A percentile compares a stretch with the other conserved stretches of the same genome.
Evolutionary conservation across 2,329 filamentous ascomycete species (phyloP).

Genomic region (Aspergillus pseudotamarii): DNA sequence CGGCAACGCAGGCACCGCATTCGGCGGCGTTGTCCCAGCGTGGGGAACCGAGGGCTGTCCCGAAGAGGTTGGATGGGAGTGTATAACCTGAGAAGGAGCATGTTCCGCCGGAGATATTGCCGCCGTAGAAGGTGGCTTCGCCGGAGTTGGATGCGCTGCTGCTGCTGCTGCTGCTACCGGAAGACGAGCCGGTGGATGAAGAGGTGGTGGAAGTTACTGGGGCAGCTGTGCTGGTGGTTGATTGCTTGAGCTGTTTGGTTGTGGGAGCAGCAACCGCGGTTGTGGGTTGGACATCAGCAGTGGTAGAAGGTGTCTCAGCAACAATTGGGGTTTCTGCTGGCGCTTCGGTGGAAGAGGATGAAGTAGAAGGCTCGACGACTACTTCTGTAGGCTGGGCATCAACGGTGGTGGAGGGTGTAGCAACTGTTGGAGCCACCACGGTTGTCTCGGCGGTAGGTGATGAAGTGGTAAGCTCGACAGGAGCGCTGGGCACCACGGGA

Average conservation of each 20-base stretch:
- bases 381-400: background rate
- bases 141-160: constrained; percentile 34
- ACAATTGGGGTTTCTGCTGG: background rate
- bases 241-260: background rate
- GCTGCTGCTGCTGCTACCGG: constrained; percentile 5
- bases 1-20: constrained; percentile 65
- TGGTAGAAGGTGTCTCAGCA: background rate
- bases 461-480: background rate
- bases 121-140: constrained; percentile 57
- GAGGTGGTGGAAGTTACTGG: constrained; percentile 11
- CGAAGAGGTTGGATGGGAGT: constrained; percentile 59
- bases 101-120: constrained; percentile 60
- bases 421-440: background rate
- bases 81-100: constrained; percentile 68
- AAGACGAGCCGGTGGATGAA: constrained; percentile 14
- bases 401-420: background rate
- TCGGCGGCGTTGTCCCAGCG: constrained; percentile 58
- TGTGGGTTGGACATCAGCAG: constrained; percentile 3
- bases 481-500: background rate
- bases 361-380: background rate
- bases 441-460: constrained; percentile 8
- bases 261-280: background rate
- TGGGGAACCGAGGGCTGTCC: constrained; percentile 61
- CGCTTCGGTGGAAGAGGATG: constrained; percentile 8
- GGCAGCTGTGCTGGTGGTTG: constrained; percentile 13